Evolutionary conservation across 169 alveolate genomes (phyloP).

Genomic region (Plasmodium vivax): DNA sequence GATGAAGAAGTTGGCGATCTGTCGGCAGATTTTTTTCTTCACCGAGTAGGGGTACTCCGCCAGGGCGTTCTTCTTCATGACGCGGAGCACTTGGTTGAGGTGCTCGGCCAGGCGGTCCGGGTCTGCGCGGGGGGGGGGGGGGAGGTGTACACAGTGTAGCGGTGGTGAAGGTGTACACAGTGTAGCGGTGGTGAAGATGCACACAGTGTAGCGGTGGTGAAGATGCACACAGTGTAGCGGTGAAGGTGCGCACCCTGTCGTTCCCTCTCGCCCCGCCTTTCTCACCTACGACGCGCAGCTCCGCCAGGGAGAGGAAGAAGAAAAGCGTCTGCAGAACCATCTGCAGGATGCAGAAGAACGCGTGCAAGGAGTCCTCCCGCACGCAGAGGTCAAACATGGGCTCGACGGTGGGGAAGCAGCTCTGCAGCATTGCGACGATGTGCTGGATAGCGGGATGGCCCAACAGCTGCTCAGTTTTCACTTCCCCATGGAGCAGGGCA

Average conservation of each 20-base stretch:
- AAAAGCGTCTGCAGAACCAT: conserved; percentile 3
- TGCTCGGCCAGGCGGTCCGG: neutral
- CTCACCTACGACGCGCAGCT: conserved; percentile 35
- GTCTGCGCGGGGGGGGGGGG: conserved; percentile 15
- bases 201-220: neutral
- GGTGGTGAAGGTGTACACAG: neutral
- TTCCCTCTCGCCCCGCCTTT: neutral
- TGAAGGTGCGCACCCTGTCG: no score
- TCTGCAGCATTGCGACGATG: neutral
- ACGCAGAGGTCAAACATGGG: neutral
- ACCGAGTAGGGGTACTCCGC: conserved; percentile 10
- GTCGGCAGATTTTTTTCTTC: conserved; percentile 10
- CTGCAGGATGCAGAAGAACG: conserved; percentile 27
- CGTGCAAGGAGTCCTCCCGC: neutral
- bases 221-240: neutral
- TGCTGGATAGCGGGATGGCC: neutral
- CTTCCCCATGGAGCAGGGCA: conserved; percentile 16
- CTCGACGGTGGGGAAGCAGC: conserved; percentile 16
- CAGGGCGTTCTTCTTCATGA: conserved; percentile 25
- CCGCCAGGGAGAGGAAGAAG: conserved; percentile 22
- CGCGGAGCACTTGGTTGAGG: neutral
- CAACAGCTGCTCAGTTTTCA: neutral
- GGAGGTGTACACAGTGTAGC: neutral
- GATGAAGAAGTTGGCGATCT: conserved; percentile 25
- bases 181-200: neutral